Evolutionary conservation across 805 yeast species (phyloP).

Genomic region (Ogataea nonfermentans): DNA sequence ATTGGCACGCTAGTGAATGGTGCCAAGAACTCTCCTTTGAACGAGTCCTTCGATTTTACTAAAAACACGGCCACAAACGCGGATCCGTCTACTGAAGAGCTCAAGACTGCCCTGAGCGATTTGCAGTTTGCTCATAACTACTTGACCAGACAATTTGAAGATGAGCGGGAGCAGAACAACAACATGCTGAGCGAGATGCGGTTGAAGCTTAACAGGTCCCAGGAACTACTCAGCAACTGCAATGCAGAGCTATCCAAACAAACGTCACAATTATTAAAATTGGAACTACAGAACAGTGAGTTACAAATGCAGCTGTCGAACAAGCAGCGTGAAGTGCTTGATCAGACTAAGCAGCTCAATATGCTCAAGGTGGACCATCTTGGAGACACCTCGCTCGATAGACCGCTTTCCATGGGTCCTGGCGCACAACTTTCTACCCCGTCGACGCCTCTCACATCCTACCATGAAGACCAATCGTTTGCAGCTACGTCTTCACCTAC

Average conservation of each 20-base stretch:
- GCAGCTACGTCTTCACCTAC: constrained; percentile 17
- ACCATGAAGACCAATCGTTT: constrained; percentile 7
- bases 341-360: constrained; percentile 45
- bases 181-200: constrained; percentile 53
- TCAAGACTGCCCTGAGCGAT: constrained; percentile 59
- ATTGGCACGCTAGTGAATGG: constrained; percentile 22
- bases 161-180: constrained; percentile 56
- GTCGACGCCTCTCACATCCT: constrained; percentile 19
- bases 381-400: constrained; percentile 30
- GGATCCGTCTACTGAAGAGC: constrained; percentile 15
- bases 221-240: constrained; percentile 46
- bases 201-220: constrained; percentile 48
- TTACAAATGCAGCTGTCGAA: constrained; percentile 29
- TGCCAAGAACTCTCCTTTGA: constrained; percentile 7
- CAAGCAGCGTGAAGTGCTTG: constrained; percentile 42
- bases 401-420: constrained; percentile 18
- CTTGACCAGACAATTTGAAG: constrained; percentile 63
- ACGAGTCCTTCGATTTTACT: constrained; percentile 5
- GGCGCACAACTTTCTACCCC: constrained; percentile 10
- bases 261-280: constrained; percentile 35
- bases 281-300: constrained; percentile 38
- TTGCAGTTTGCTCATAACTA: constrained; percentile 70
- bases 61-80: constrained; percentile 1
- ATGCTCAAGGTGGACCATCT: constrained; percentile 44
- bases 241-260: constrained; percentile 37